Conservation (phyloP, 352 stramenopile species). For the Halophytophthora batemanensis region DNA sequence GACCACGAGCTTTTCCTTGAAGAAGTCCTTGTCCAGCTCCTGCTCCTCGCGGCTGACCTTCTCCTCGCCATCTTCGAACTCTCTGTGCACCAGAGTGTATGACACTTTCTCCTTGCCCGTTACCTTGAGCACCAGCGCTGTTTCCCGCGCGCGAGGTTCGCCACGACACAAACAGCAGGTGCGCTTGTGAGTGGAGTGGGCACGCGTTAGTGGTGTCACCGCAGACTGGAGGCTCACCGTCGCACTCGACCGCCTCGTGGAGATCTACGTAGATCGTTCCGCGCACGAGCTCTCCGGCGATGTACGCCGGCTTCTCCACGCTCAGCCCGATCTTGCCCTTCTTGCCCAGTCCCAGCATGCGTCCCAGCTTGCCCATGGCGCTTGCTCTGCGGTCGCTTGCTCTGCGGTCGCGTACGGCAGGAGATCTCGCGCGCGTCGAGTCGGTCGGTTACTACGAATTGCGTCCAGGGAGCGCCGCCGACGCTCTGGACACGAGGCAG, state of each 20-base stretch:
- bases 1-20: slow-evolving; percentile 73
- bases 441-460: too few relatives aligned
- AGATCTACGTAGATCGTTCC: slow-evolving; percentile 55
- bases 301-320: slow-evolving; percentile 56
- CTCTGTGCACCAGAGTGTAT: slow-evolving; percentile 33
- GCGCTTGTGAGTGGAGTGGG: neutral
- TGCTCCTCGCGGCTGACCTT: slow-evolving; percentile 23
- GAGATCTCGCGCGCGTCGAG: too few relatives aligned
- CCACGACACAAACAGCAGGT: neutral
- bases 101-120: slow-evolving; percentile 65
- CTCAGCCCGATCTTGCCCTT: slow-evolving; percentile 62
- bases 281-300: slow-evolving; percentile 53
- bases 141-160: neutral
- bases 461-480: too few relatives aligned
- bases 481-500: too few relatives aligned
- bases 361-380: slow-evolving; percentile 49
- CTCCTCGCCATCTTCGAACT: slow-evolving; percentile 28
- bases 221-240: too few relatives aligned
- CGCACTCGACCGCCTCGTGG: slow-evolving; percentile 55
- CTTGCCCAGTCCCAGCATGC: slow-evolving; percentile 49
- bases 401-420: too few relatives aligned
- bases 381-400: too few relatives aligned
- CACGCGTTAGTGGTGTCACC: too few relatives aligned
- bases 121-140: slow-evolving; percentile 64
- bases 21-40: slow-evolving; percentile 51